These are phyloP conservation scores for Rhodamnia rubescens DNA, from an alignment of 345 rosid species.

Conservation along the genomic window DNA sequence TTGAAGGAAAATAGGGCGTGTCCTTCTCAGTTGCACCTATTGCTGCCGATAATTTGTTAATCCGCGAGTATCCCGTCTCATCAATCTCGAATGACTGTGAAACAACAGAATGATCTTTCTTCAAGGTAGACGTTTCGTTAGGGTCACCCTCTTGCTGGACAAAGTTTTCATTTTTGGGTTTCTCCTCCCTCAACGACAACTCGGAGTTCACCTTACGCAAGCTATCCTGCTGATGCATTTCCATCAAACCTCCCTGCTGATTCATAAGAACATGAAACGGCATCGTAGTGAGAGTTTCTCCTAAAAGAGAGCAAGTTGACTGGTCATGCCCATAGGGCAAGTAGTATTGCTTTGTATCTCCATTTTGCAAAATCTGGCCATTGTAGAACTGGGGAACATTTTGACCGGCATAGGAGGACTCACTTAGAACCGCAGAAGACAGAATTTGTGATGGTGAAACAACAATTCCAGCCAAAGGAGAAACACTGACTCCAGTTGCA, in stretches of 20 bases:
- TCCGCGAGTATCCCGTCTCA: slow-evolving; percentile 20
- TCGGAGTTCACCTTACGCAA: not conserved
- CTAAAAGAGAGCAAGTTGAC: slow-evolving; percentile 21
- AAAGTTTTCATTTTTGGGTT: not conserved
- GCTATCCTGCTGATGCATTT: not conserved
- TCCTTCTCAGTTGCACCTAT: slow-evolving; percentile 16
- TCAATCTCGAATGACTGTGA: slow-evolving; percentile 16
- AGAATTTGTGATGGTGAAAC: slow-evolving; percentile 23
- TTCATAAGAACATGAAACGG: slow-evolving; percentile 25
- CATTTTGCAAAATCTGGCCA: slow-evolving; percentile 29
- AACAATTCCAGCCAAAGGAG: slow-evolving; percentile 20
- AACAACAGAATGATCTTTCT: slow-evolving; percentile 10
- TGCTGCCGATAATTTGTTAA: slow-evolving; percentile 22
- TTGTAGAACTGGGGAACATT: slow-evolving; percentile 30
- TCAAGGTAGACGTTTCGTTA: slow-evolving; percentile 13
- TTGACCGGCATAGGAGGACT: slow-evolving; percentile 36
- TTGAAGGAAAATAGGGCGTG: not conserved
- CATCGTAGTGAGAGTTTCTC: slow-evolving; percentile 22
- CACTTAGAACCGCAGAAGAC: slow-evolving; percentile 27
- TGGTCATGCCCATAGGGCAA: slow-evolving; percentile 25
- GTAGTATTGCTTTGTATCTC: slow-evolving; percentile 9
- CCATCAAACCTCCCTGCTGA: slow-evolving; percentile 30
- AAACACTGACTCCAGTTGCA: slow-evolving; percentile 22
- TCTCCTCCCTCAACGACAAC: not conserved
- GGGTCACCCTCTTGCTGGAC: slow-evolving; percentile 2